Base-by-base conservation (phyloP, 495 filamentous ascomycete species). In the Hypoxylon lienhwacheense region DNA sequence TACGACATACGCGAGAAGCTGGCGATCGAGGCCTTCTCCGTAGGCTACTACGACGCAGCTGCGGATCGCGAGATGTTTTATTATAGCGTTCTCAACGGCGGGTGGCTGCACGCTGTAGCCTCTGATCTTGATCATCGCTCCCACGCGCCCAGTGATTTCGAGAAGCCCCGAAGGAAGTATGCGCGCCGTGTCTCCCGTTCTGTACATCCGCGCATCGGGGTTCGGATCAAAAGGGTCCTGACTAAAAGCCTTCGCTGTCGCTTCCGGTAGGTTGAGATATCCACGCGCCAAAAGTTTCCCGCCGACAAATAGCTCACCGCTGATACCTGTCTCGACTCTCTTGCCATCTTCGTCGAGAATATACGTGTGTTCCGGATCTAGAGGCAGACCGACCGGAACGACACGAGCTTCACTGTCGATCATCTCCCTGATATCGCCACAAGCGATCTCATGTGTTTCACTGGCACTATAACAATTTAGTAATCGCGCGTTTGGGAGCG, bases 381-480 rank as follows among this genome's bases (percentile, higher is more conserved):
- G 47, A 1, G 83, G 77, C 2, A 77, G 80, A 0, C 85, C 85
- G 21, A 86, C 85, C 1, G 85, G 81, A 56, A 83, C 85, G 10
- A 76, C 70, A 11, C 65, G 58, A 14, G 59, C 48, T 25, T 61
- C 52, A 5, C 77, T 66, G 32, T 80, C 73, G 29, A 86, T 46
- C 66, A 86, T 82, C 10, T 81, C 76, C n/a, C 72, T 70, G 44
- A 88, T 83, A 61, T 88, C 84, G 14, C 85, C 85, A 58, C 81
- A 86, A 2, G 85, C 84, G 59, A 88, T 82, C 70, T 88, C 85
- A 36, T 88, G 85, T 0, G 85, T 86, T 63, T 88, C 85, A 51
- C 85, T 86, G 10, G 85, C 83, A 52, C 83, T 86, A 66, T 88
- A 88, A 60, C 81, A 83, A 63, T 88, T 88, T 20, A 88, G 77